Evolutionary conservation across 352 stramenopile species (phyloP), one percentile per base, ranked within the genome.

Genomic region (Globisporangium paddicum): DNA sequence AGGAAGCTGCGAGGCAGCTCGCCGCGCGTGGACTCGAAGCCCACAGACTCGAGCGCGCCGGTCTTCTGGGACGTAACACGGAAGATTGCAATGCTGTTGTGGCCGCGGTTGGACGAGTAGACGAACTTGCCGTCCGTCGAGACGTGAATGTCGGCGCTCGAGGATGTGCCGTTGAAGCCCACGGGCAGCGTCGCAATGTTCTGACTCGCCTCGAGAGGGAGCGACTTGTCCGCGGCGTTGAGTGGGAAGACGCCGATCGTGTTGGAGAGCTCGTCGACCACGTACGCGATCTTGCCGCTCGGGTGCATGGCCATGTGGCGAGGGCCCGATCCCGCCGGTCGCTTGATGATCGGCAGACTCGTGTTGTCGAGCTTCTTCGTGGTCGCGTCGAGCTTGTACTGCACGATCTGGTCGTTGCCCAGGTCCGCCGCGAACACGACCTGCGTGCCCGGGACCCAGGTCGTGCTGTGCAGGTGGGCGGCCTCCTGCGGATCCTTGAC

Each of bases 71-170:
- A 40, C 19, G 66, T 60, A 56, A 89, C 65, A 45, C 66, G 48
- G 58, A 85, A 89, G 8, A 84, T 82, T 6, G 77, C 73, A 50
- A 87, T 85, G 41, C 71, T 82, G 64, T 89, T 60, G 55, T 89
- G 77, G 25, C 70, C 72, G 40, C 79, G 79, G 67, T 87, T 89
- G 32, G 79, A 87, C 40, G 75, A 69, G 73, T 86, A 89, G 25
- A 89, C 48, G 55, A 85, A 89, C 40, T 77, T 66, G 52, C 73
- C 74, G 60, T 74, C 68, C 19, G 57, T 68, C 2, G 79, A 86
- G 19, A 84, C 44, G 53, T 86, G 66, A 59, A 89, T 83, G 38
- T 85, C 79, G 23, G 75, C 75, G 28, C 65, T 72, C 2, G 61
- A 56, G 5, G 57, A 70, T 45, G 10, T 41, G 40, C 68, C 67